Evolutionary conservation across 2,329 filamentous ascomycete genomes (phyloP).

Genomic region (Colletotrichum liriopes): DNA sequence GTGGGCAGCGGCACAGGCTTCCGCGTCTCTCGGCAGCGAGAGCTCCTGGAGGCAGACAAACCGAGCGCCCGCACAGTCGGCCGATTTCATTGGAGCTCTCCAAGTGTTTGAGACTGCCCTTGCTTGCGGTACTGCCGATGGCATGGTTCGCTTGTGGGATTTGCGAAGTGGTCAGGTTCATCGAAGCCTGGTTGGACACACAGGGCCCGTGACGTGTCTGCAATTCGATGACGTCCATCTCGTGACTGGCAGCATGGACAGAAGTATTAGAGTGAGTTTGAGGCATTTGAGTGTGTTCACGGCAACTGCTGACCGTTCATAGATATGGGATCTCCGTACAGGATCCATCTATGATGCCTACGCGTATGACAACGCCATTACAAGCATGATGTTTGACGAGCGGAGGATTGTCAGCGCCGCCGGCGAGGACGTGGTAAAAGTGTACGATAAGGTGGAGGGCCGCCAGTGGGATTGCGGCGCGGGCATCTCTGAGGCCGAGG

Average conservation of each 20-base stretch:
- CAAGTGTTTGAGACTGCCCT: slow-evolving; percentile 97
- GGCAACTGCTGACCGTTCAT: slow-evolving; percentile 25
- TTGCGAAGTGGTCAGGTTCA: slow-evolving; percentile 97
- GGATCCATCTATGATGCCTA: slow-evolving; percentile 97
- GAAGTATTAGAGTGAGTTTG: slow-evolving; percentile 89
- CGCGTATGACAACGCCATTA: slow-evolving; percentile 92
- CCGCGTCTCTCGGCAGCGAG: slow-evolving; percentile 76
- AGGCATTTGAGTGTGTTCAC: background rate
- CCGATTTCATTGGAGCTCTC: slow-evolving; percentile 94
- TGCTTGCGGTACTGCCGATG: slow-evolving; percentile 96
- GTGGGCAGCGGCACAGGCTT: slow-evolving; percentile 95
- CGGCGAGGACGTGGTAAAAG: slow-evolving; percentile 94
- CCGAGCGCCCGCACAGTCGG: slow-evolving; percentile 76
- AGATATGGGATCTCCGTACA: slow-evolving; percentile 99
- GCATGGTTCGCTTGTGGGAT: slow-evolving; percentile 98
- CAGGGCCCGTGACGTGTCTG: slow-evolving; percentile 91
- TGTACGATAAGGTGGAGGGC: slow-evolving; percentile 97
- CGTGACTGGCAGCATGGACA: slow-evolving; percentile 92
- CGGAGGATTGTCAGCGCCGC: slow-evolving; percentile 92
- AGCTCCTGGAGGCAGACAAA: slow-evolving; percentile 81
- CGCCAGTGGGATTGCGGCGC: slow-evolving; percentile 97
- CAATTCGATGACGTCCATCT: slow-evolving; percentile 98
- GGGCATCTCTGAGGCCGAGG: slow-evolving; percentile 79
- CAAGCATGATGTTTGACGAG: slow-evolving; percentile 97
- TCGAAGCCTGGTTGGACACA: slow-evolving; percentile 94